Evolutionary conservation across 257 asterid species (phyloP), one percentile per base, ranked within the genome.

Genomic region (Verbena officinalis): DNA sequence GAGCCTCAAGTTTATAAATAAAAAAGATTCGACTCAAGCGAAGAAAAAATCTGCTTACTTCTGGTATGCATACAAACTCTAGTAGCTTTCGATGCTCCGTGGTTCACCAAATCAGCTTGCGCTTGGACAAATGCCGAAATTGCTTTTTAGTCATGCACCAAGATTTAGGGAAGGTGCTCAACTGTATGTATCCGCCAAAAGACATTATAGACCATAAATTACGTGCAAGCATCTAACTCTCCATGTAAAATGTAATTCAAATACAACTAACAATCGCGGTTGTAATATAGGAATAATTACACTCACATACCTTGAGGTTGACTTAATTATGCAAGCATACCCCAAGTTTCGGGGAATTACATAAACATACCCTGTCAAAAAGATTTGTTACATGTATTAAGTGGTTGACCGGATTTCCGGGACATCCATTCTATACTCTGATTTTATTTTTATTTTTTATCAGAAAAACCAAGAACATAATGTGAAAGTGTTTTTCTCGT

Each of bases 121-220:
- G 83, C 70, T 80, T 87, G 60, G 85, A 80, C 80, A 66, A 73
- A 4, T 58, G 84, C 67, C 82, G 84, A 67, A 75, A 90, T 59
- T 90, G 90, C 85, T 76, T 87, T 79, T 67, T 84, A 13, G 91
- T 84, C 74, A 81, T 71, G 69, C 96, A 85, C 95, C 99, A 90
- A 36, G 92, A 79, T 73, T 61, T 55, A 19, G 81, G 90, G 49
- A 93, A 93, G 40, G 77, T 83, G 86, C 97, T 93, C 80, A 90
- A 52, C 95, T 93, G 87, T 64, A 65, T 70, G 43, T 54, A 75
- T 30, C 46, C 63, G 64, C 46, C 63, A 64, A 16, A 16, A 17
- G 14, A 21, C 54, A 27, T 40, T 27, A 34, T 10, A 53, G 39
- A 68, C 66, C 4, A 58, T 9, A 6, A 7, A 9, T 42, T 14